A percentile compares a stretch with the other conserved stretches of the same genome.
phyloP scores from a whole-genome alignment of 441 rosid genomes.

The Erodium moschatum region DNA sequence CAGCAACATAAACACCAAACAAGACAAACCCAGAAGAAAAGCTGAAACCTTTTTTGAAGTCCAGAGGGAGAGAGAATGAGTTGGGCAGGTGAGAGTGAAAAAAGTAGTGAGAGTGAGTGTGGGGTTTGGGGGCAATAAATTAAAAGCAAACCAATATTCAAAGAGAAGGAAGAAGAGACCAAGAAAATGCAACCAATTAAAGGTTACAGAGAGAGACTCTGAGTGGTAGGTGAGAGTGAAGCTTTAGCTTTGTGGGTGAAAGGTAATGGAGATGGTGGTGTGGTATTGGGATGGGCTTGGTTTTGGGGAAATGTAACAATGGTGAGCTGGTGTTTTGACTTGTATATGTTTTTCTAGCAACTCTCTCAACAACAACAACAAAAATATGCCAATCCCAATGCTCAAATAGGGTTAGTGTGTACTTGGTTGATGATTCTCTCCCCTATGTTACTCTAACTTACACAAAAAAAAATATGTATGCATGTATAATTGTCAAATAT shows the following conservation, averaged over 20 bases:
- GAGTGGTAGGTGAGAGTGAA: constrained; percentile 4
- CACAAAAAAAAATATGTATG: too few relatives aligned
- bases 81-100: constrained; percentile 5
- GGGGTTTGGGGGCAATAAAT: constrained; percentile 2
- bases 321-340: constrained; percentile 5
- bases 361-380: neutral
- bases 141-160: neutral
- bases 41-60: neutral
- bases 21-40: neutral
- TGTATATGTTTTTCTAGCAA: neutral
- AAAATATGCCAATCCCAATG: neutral
- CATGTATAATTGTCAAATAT: too few relatives aligned
- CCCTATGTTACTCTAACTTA: neutral
- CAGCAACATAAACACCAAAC: neutral
- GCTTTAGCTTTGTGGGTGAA: neutral
- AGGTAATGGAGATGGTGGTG: neutral
- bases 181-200: neutral
- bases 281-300: neutral
- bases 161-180: neutral
- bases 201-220: neutral
- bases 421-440: neutral
- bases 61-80: neutral
- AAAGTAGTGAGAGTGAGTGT: neutral
- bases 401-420: neutral
- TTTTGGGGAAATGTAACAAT: neutral